Conservation (phyloP, 228 moss, liverwort and hornwort genomes). For the Sphagnum fallax region DNA sequence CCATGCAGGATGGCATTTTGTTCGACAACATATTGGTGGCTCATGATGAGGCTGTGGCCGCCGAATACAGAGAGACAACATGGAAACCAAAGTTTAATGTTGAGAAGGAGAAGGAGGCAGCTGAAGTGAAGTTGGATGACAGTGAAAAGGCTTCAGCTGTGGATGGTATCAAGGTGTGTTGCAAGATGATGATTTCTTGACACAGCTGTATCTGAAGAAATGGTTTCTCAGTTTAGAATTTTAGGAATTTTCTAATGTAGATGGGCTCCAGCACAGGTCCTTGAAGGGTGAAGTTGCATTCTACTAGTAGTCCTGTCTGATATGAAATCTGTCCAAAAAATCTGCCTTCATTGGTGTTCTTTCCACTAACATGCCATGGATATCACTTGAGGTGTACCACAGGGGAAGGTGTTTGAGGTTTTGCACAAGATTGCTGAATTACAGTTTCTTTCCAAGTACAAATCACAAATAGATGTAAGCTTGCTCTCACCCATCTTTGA, state of each 20-base stretch:
- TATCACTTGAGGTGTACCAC: neutral
- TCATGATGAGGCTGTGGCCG: constrained; percentile 67
- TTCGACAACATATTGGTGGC: constrained; percentile 88
- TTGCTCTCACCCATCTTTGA: too few relatives aligned
- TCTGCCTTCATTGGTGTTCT: too few relatives aligned
- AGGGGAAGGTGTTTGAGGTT: constrained; percentile 71
- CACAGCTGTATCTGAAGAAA: too few relatives aligned
- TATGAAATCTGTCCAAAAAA: too few relatives aligned
- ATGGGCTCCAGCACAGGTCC: too few relatives aligned
- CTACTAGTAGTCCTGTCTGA: too few relatives aligned
- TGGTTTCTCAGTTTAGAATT: too few relatives aligned
- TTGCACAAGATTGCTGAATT: constrained; percentile 51
- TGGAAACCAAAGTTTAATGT: constrained; percentile 69
- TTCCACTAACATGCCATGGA: neutral
- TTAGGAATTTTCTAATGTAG: too few relatives aligned
- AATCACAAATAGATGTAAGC: constrained; percentile 57
- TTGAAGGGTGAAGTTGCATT: too few relatives aligned
- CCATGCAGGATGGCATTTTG: constrained; percentile 95
- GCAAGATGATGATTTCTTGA: too few relatives aligned
- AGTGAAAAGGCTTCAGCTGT: constrained; percentile 18
- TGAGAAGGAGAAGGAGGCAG: constrained; percentile 79
- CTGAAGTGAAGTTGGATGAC: constrained; percentile 4
- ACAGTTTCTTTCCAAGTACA: constrained; percentile 58
- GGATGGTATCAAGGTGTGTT: constrained; percentile 34
- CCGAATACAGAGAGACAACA: constrained; percentile 69